Evolutionary conservation across 192 early-diverging fungal genomes (phyloP), one percentile per base, ranked within the genome.

Genomic region (Geranomyces michiganensis): DNA sequence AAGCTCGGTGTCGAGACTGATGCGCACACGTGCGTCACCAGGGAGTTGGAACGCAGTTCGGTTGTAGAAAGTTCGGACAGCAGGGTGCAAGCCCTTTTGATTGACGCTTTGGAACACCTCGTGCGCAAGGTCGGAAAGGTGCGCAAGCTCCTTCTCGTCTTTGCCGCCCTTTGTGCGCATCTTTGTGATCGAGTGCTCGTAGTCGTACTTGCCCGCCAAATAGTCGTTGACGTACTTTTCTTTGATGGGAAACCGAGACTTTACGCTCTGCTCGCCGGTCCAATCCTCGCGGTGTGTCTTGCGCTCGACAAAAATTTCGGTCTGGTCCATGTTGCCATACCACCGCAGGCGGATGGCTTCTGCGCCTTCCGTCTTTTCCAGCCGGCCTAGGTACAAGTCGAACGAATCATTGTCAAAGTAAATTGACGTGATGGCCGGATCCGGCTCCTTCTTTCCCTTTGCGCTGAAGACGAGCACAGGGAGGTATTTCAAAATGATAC

Each of bases 31-130:
- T 10, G 93, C 88, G 81, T 99, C 96, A 24, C 93, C 95, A 6
- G 97, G 97, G 26, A 98, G 82, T 78, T 99, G 97, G 84, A 99
- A 99, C 10, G 97, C 96, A 14, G 95, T 97, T 65, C 97, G 91
- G 79, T 97, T 96, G 83, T 98, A 98, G 69, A 95, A 93, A 0
- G 95, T 92, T 55, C 97, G 87, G 71, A 96, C 78, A 5, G 92
- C 84, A 61, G 89, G 91, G 64, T 81, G 84, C 60, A 93, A 80
- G 17, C 82, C 79, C 81, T 89, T 92, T 33, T 84, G 77, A 22
- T 67, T 67, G 15, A 97, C 87, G 53, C 82, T 85, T 14, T 78
- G 61, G 68, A 90, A 90, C 41, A 97, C 84, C 44, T 95, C 90
- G 22, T 77, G 81, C 6, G 91, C 83, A 51, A 97, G 83, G 14